Evolutionary conservation across 106 monocot species (phyloP).

Genomic region (Apostasia ramifera): DNA sequence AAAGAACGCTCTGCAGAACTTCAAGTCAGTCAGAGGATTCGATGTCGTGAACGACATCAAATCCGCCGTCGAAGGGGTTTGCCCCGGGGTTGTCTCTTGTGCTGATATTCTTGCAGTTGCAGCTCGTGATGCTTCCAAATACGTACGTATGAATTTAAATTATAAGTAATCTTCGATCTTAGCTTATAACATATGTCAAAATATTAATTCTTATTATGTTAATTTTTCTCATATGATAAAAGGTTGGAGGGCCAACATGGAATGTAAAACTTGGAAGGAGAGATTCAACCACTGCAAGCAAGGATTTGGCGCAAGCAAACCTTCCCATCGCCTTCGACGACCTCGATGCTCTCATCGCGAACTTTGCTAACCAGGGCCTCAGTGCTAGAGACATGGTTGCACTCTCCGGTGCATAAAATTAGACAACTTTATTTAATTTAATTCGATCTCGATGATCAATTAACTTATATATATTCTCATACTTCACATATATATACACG

Average conservation of each 20-base stretch:
- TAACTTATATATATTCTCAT: no score
- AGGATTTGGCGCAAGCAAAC: constrained; percentile 1
- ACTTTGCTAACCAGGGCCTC: constrained; percentile 13
- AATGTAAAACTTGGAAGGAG: constrained; percentile 21
- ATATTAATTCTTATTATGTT: no score
- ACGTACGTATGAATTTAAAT: background rate
- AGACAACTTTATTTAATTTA: no score
- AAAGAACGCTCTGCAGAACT: constrained; percentile 25
- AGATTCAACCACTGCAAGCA: constrained; percentile 20
- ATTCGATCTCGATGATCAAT: no score
- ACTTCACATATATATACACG: no score
- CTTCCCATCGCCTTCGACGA: constrained; percentile 6
- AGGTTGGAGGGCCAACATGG: constrained; percentile 31
- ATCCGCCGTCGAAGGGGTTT: constrained; percentile 1
- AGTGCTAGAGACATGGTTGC: constrained; percentile 21
- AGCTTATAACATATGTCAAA: no score
- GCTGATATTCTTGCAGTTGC: constrained; percentile 59
- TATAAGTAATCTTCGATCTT: no score
- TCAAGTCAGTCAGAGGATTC: constrained; percentile 23
- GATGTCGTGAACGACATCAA: constrained; percentile 33
- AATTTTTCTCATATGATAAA: no score
- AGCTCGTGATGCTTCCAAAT: constrained; percentile 18
- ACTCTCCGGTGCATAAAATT: constrained; percentile 5
- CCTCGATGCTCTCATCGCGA: constrained; percentile 4
- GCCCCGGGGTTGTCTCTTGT: constrained; percentile 33